phyloP scores from a whole-genome alignment of 768 basidiomycete genomes.

The Glaciozyma antarctica region DNA sequence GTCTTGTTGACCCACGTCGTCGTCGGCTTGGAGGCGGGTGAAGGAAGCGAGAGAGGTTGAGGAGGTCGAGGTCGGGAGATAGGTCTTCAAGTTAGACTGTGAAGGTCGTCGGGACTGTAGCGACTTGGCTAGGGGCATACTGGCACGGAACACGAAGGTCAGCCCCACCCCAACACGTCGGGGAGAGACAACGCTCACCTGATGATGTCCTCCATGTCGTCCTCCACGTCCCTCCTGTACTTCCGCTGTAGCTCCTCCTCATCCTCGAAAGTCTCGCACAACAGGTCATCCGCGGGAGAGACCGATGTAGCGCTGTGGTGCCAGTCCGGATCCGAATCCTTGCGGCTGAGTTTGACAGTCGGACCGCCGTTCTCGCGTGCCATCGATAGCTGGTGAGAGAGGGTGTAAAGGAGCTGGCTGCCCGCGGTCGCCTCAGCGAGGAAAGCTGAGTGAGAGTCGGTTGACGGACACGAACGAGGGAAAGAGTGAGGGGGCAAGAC shows the following conservation, averaged over 20 bases:
- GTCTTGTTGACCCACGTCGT: no score
- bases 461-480: no score
- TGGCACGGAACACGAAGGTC: background rate
- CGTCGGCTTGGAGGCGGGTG: constrained; percentile 26
- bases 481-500: no score
- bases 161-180: background rate
- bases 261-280: background rate
- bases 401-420: constrained; percentile 37
- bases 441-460: no score
- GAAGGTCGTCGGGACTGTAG: background rate
- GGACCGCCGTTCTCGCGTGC: constrained; percentile 13
- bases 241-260: background rate
- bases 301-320: constrained; percentile 15
- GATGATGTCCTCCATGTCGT: background rate
- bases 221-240: background rate
- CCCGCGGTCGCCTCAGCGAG: no score
- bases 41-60: constrained; percentile 40
- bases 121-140: background rate
- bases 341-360: constrained; percentile 35
- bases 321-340: constrained; percentile 27
- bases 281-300: background rate
- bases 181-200: background rate
- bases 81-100: background rate
- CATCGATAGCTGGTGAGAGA: constrained; percentile 8
- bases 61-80: constrained; percentile 26